These are phyloP conservation scores for Pseudevernia furfuracea DNA, from an alignment of 495 filamentous ascomycete genomes.

Conservation along the genomic window DNA sequence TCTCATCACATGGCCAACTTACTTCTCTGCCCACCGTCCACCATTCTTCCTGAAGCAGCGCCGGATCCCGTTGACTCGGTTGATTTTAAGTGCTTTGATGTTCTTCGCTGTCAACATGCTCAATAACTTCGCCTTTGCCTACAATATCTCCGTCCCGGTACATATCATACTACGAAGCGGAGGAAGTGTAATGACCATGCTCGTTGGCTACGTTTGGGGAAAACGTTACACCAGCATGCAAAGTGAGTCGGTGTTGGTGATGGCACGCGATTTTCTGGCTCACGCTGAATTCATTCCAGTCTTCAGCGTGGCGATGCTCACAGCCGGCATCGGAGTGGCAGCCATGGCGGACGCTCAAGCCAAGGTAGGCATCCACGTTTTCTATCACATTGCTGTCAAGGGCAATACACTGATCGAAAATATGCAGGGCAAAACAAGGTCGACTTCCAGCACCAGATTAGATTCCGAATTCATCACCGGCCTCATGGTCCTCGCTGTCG, in stretches of 20 bases:
- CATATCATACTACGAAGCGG: constrained; percentile 96
- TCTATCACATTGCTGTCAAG: background rate
- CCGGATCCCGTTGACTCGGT: constrained; percentile 74
- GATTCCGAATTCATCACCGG: constrained; percentile 55
- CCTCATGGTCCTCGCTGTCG: constrained; percentile 74
- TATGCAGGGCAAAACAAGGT: constrained; percentile 27
- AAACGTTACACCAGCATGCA: constrained; percentile 77
- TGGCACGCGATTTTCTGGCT: background rate
- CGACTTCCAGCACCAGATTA: constrained; percentile 12
- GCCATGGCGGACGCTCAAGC: constrained; percentile 81
- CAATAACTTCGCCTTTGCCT: constrained; percentile 97
- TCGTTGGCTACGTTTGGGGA: constrained; percentile 74
- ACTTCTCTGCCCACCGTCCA: constrained; percentile 61
- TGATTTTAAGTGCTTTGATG: constrained; percentile 79
- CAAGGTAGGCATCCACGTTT: constrained; percentile 50
- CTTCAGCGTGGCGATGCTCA: constrained; percentile 69
- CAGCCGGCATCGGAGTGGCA: constrained; percentile 73
- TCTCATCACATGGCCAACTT: constrained; percentile 56
- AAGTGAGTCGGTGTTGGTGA: constrained; percentile 9
- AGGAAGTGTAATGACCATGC: constrained; percentile 88
- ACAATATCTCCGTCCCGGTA: constrained; percentile 90
- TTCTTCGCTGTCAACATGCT: constrained; percentile 89
- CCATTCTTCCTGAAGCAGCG: constrained; percentile 64
- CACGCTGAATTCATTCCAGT: constrained; percentile 32
- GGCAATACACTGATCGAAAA: background rate